Conservation (phyloP, 2,329 filamentous ascomycete genomes). For the Nemania sp. region DNA sequence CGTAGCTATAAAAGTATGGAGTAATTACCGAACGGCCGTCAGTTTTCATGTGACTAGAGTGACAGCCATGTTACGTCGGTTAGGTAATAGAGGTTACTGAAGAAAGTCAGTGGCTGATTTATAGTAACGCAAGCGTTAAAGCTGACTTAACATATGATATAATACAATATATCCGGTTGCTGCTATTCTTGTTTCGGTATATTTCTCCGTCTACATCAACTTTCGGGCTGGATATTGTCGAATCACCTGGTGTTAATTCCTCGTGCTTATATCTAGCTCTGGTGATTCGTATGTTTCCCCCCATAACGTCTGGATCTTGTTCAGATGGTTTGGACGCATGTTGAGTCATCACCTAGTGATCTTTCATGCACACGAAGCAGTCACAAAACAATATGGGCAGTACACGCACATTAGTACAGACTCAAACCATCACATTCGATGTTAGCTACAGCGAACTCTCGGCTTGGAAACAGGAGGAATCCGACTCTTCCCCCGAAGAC, state of each 20-base stretch:
- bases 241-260: background rate
- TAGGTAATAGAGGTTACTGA: background rate
- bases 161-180: background rate
- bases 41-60: no score
- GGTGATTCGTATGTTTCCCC: background rate
- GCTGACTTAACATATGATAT: background rate
- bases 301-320: background rate
- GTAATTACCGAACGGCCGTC: no score
- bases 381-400: background rate
- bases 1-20: no score
- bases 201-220: background rate
- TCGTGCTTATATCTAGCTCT: background rate
- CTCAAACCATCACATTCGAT: background rate
- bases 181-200: background rate
- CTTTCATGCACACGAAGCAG: background rate
- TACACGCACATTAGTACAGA: background rate
- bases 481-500: background rate
- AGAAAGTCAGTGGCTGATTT: background rate
- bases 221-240: background rate
- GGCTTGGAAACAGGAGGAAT: conserved; percentile 7
- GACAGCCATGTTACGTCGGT: background rate
- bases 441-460: background rate
- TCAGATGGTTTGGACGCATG: background rate
- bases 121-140: background rate
- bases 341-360: background rate